A percentile compares a stretch with the other conserved stretches of the same genome.
Conservation (phyloP, 805 yeast genomes). For the Alloascoidea africana region DNA sequence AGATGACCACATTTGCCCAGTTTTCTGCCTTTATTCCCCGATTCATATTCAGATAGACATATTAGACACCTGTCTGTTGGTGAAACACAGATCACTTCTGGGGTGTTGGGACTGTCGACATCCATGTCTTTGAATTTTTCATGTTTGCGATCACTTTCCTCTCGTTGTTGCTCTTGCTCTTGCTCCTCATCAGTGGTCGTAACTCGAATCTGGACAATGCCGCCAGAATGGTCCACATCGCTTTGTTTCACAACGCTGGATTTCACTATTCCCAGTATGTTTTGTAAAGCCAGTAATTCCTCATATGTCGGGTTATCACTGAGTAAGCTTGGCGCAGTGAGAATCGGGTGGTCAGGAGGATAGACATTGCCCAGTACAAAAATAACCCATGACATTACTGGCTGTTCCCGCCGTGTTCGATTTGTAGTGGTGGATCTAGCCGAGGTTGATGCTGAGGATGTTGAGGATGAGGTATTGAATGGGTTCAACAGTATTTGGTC, state of each 20-base stretch:
- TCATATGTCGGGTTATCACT: slow-evolving; percentile 36
- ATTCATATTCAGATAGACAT: slow-evolving; percentile 33
- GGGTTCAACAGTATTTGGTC: slow-evolving; percentile 15
- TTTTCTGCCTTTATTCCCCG: slow-evolving; percentile 29
- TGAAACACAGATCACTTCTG: slow-evolving; percentile 10
- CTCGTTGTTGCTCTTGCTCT: too few relatives aligned
- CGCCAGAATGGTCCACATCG: slow-evolving; percentile 25
- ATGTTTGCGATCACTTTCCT: slow-evolving; percentile 16
- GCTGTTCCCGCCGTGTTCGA: slow-evolving; percentile 16
- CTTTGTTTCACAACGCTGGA: slow-evolving; percentile 26
- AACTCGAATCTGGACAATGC: slow-evolving; percentile 15
- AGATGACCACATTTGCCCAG: slow-evolving; percentile 31
- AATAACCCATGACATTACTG: slow-evolving; percentile 47
- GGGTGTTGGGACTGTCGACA: slow-evolving; percentile 9
- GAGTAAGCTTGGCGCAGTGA: slow-evolving; percentile 29
- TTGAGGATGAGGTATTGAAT: slow-evolving; percentile 11
- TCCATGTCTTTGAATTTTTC: too few relatives aligned
- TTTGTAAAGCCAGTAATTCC: slow-evolving; percentile 30
- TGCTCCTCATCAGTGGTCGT: neutral
- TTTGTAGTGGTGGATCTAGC: slow-evolving; percentile 10
- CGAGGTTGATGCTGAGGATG: slow-evolving; percentile 5
- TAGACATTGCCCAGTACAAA: slow-evolving; percentile 45
- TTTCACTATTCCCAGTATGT: slow-evolving; percentile 29
- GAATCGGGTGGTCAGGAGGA: slow-evolving; percentile 30
- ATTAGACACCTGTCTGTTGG: slow-evolving; percentile 31